A percentile compares a stretch with the other conserved stretches of the same genome.
Evolutionary conservation across 805 yeast species (phyloP).

Genomic region (Saccharomycopsis sp.): DNA sequence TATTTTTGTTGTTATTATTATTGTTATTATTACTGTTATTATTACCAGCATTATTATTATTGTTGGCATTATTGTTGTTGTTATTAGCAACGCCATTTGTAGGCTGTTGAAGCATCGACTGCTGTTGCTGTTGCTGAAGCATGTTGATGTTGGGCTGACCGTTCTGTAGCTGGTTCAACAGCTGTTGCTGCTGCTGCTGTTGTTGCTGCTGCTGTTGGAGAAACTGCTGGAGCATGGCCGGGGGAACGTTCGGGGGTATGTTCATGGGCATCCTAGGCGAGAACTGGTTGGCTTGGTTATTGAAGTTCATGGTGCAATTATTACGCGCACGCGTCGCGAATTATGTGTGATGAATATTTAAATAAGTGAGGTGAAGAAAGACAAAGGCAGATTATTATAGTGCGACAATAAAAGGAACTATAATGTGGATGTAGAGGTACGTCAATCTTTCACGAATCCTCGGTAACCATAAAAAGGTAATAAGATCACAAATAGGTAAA

Average conservation of each 20-base stretch:
- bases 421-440: background rate
- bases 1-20: background rate
- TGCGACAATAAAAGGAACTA: background rate
- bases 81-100: background rate
- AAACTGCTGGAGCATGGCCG: constrained; percentile 10
- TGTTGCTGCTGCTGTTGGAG: constrained; percentile 9
- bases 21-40: constrained; percentile 1
- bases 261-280: constrained; percentile 2
- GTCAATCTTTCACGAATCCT: background rate
- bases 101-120: background rate
- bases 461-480: background rate
- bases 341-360: background rate
- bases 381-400: background rate
- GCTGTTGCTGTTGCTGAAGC: background rate
- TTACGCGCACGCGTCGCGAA: background rate
- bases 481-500: background rate
- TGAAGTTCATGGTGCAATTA: constrained; percentile 3
- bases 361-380: no score
- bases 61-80: background rate
- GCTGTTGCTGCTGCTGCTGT: background rate
- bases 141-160: background rate
- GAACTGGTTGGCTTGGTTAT: constrained; percentile 7
- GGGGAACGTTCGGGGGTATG: constrained; percentile 7
- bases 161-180: constrained; percentile 1
- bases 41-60: no score